Evolutionary conservation across 2,329 filamentous ascomycete genomes (phyloP).

Genomic region (Thermoascus crustaceus): DNA sequence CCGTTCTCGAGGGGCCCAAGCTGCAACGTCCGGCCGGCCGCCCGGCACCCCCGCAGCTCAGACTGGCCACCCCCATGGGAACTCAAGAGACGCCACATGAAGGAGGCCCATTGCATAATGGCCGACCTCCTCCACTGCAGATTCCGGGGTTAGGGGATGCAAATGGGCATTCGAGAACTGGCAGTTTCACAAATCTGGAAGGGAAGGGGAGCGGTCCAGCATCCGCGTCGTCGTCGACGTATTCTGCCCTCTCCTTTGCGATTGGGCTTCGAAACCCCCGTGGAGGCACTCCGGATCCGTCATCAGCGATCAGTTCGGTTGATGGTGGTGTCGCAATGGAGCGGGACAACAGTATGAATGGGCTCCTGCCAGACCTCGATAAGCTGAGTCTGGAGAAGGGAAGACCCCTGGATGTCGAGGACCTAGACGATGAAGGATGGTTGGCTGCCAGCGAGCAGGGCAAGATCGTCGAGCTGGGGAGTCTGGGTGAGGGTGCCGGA

Average conservation of each 20-base stretch:
- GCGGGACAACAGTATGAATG: slow-evolving; percentile 70
- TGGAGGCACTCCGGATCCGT: slow-evolving; percentile 66
- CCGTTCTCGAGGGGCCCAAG: slow-evolving; percentile 30
- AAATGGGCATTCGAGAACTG: slow-evolving; percentile 71
- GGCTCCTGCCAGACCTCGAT: slow-evolving; percentile 67
- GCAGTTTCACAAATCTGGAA: slow-evolving; percentile 72
- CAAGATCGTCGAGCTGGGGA: slow-evolving; percentile 79
- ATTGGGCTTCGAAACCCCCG: slow-evolving; percentile 58
- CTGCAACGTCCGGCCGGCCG: slow-evolving; percentile 34
- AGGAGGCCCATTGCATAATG: slow-evolving; percentile 48
- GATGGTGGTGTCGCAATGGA: slow-evolving; percentile 72
- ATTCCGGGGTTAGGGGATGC: slow-evolving; percentile 69
- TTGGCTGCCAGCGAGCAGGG: slow-evolving; percentile 83
- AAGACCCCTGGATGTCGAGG: slow-evolving; percentile 79
- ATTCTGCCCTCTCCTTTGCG: slow-evolving; percentile 73
- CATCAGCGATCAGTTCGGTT: slow-evolving; percentile 77
- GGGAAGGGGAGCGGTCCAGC: slow-evolving; percentile 71
- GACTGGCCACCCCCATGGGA: slow-evolving; percentile 82
- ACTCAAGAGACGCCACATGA: slow-evolving; percentile 60
- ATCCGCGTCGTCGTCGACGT: slow-evolving; percentile 79
- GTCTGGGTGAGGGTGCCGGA: slow-evolving; percentile 86
- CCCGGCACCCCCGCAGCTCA: slow-evolving; percentile 67
- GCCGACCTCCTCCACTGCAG: slow-evolving; percentile 51
- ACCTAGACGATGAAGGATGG: slow-evolving; percentile 93
- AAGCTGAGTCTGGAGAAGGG: slow-evolving; percentile 75